Base-by-base conservation (phyloP, 352 stramenopile species). In the Phytophthora capsici region DNA sequence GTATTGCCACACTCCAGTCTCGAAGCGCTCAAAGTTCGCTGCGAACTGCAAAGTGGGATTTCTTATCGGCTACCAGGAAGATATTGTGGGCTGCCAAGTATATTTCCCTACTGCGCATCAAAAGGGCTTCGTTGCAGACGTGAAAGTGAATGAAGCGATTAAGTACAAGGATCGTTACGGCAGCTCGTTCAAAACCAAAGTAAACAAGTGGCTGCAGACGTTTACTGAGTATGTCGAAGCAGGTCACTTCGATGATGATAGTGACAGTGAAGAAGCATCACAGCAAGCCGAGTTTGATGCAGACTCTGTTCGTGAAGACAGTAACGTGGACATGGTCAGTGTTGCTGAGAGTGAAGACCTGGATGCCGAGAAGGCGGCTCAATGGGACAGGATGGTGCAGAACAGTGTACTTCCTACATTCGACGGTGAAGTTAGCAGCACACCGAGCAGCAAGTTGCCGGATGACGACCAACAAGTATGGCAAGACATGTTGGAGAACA, bases 1-100 rank as follows among this genome's bases (percentile, higher is more conserved):
- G 16, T 66, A 66, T 25, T 41, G 16, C 4, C 56, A 55, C 34
- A 41, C 34, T 8, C 34, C 34, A 5, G 26, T 58, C 25, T 13
- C 16, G 40, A 53, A 36, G 13, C 20, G 43, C 4, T 34, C n/a
- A 20, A 49, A 28, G 17, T 28, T 32, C 6, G 19, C 10, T 0
- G 13, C 34, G 10, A 49, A 34, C 14, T 38, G 32, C 43, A 49
- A 49, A 19, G 13, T 34, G 0, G 43, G 10, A 14, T 49, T 49
- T 22, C 25, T 41, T 23, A 1, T 40, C 25, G 46, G 2, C 2
- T 40, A 41, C 25, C 14, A 40, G 16, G 46, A 40, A 25, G 46
- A 53, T 26, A 6, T 41, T 14, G 46, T 53, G 3, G 46, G n/a
- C 23, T 38, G 8, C 25, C 44, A 34, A 22, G 17, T 40, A 0